Base-by-base conservation (phyloP, 148 eudicot genomes). In the Camellia granthamiana region DNA sequence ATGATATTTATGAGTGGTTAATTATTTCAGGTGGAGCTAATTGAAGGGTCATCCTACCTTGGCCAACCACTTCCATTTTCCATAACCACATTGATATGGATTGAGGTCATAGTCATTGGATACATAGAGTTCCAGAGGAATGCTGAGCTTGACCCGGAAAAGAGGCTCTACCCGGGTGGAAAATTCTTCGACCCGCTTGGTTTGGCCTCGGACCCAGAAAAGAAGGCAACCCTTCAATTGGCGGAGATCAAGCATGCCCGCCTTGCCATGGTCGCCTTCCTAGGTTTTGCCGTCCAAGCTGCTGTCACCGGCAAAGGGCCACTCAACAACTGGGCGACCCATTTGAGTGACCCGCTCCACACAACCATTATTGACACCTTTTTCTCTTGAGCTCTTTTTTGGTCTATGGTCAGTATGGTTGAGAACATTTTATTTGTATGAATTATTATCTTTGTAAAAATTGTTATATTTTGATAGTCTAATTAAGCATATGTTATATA, bases 241-340 rank as follows among this genome's bases (percentile, higher is more conserved):
- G 99, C 99, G 0, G 98, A 97, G 83, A 91, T 97, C 90, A 97
- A 97, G 89, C 99, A 97, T 69, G 99, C 98, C 41, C 92, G 98
- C 72, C 91, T 97, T 7, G 99, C 98, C 82, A 94, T 97, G 98
- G 95, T 96, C 18, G 99, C 80, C 3, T 96, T 97, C 89, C 87
- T 97, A 3, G 99, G 98, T 10, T 97, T 97, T 51, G 99, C 98
- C 0, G 95, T 92, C 76, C 99, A 97, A 77, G 99, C 99, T 7
- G 95, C 97, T 0, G 98, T 90, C 41, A 97, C 99, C 18, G 99
- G 99, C 0, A 89, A 93, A 86, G 99, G 98, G 47, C 99, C 99
- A 8, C 98, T 96, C 18, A 91, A 94, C 95, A 96, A 96, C 87
- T 96, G 99, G 99, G 99, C 86, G 4, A 96, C 99, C 84, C 99